Base-by-base conservation (phyloP, 1,139 yeast genomes). In the Yamadazyma mexicana region DNA sequence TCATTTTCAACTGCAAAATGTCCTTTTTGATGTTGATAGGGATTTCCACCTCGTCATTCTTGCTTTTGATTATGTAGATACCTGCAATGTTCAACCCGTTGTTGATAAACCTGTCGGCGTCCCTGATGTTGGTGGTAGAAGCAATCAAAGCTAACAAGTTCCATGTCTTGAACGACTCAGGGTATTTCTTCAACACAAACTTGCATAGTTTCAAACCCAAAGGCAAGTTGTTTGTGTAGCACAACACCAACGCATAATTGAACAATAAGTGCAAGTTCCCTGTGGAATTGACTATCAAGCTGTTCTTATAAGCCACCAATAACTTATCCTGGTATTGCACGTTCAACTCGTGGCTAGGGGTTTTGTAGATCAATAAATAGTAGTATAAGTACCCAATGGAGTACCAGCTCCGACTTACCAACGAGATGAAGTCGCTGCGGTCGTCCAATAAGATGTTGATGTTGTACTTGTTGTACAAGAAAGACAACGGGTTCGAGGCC, bases 1-100 rank as follows among this genome's bases (percentile, higher is more conserved):
- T 83, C 59, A 86, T 69, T 52, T 86, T 86, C 54, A 88, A 67
- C 55, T 87, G 88, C 23, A 88, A 57, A 31, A 83, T 77, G 44
- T 78, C 79, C 51, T 73, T 68, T 52, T 78, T 82, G 40, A 72
- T 69, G 33, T 61, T 59, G 5, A 56, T 42, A 5, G 69, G 50
- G n/a, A 71, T 51, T 20, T 53, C 56, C 9, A 55, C 47, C 36
- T 59, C 63, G 25, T 53, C 53, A 38, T 64, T 62, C 20, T 56
- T 58, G 47, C 63, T 59, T 37, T 63, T 65, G 33, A 54, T 51
- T 20, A 66, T 61, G 45, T 54, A 69, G 12, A 70, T 55, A 5
- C 72, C 74, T 1, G 76, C 75, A 32, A 71, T 63, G 46, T 69
- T 70, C 45, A 72, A 62, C 1, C 74, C 75, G 46, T 66, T 69